Evolutionary conservation across 75 land plant genomes (phyloP).

Genomic region (Pinus taeda): DNA sequence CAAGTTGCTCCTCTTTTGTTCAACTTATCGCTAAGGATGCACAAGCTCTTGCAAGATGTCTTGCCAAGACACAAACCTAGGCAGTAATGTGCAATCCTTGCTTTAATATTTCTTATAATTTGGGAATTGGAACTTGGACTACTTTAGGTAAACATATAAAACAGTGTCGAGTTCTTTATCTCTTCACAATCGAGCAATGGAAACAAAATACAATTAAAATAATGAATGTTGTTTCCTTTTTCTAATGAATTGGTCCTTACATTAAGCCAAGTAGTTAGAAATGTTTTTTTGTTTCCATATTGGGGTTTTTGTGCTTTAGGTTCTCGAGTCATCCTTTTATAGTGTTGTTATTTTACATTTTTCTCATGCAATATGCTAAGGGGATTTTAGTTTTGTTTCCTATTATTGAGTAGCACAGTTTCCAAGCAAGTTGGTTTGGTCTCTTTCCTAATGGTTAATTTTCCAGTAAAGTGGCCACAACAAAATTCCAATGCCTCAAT

Average conservation of each 20-base stretch:
- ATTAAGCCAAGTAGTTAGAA: neutral
- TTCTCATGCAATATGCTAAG: no score
- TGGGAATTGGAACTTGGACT: neutral
- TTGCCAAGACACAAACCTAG: constrained; percentile 94
- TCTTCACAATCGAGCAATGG: neutral
- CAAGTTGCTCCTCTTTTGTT: no score
- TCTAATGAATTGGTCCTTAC: neutral
- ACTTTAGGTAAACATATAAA: neutral
- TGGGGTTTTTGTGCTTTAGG: neutral
- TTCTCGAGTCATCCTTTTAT: neutral
- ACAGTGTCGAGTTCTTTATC: neutral
- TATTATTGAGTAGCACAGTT: neutral
- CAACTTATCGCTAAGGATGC: no score
- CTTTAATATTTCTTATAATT: neutral
- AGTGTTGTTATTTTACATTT: neutral
- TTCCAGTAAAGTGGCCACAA: neutral
- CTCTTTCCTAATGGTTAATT: neutral
- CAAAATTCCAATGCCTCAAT: neutral
- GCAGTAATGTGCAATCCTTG: constrained; percentile 50
- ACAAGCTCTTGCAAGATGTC: constrained; percentile 89
- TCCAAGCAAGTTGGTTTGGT: neutral
- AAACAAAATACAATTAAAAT: neutral
- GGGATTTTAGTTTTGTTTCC: neutral
- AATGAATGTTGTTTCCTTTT: no score
- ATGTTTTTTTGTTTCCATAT: neutral